phyloP scores from a whole-genome alignment of 805 yeast species.

The Tetrapisispora fleetii region DNA sequence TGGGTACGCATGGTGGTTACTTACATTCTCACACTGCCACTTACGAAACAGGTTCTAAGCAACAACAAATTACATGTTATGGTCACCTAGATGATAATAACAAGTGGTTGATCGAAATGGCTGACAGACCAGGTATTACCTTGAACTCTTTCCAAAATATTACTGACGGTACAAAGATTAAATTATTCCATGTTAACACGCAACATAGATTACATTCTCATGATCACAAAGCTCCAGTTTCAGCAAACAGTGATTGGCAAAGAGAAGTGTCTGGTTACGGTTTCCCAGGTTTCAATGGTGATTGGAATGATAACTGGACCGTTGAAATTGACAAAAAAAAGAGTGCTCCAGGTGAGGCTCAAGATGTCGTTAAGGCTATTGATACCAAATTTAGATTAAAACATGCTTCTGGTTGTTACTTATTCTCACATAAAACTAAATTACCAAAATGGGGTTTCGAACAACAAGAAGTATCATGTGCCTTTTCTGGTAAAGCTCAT shows the following conservation, averaged over 20 bases:
- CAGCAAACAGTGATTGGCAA: constrained; percentile 66
- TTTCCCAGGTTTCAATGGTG: constrained; percentile 66
- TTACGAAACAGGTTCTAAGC: constrained; percentile 73
- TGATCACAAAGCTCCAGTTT: constrained; percentile 74
- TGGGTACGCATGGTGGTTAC: constrained; percentile 69
- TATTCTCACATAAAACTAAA: constrained; percentile 62
- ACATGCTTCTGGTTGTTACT: constrained; percentile 69
- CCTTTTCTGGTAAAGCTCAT: constrained; percentile 54
- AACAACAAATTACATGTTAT: constrained; percentile 72
- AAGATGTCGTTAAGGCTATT: constrained; percentile 49
- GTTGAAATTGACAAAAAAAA: constrained; percentile 58
- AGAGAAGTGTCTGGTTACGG: constrained; percentile 77
- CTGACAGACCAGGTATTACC: constrained; percentile 46
- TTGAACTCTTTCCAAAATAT: constrained; percentile 53
- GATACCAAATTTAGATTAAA: constrained; percentile 62
- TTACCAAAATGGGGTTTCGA: constrained; percentile 75
- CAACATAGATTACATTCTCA: constrained; percentile 74
- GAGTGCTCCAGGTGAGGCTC: constrained; percentile 44
- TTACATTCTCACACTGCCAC: constrained; percentile 65
- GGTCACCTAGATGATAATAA: constrained; percentile 70
- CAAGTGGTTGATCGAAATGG: constrained; percentile 61
- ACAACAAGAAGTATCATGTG: constrained; percentile 80
- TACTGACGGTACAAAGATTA: constrained; percentile 58
- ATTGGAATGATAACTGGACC: constrained; percentile 74
- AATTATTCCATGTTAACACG: constrained; percentile 50